Percentiles rank a stretch among this genome's conserved stretches.
Evolutionary conservation across 2,329 filamentous ascomycete genomes (phyloP).

Genomic region (Fusarium sp.): DNA sequence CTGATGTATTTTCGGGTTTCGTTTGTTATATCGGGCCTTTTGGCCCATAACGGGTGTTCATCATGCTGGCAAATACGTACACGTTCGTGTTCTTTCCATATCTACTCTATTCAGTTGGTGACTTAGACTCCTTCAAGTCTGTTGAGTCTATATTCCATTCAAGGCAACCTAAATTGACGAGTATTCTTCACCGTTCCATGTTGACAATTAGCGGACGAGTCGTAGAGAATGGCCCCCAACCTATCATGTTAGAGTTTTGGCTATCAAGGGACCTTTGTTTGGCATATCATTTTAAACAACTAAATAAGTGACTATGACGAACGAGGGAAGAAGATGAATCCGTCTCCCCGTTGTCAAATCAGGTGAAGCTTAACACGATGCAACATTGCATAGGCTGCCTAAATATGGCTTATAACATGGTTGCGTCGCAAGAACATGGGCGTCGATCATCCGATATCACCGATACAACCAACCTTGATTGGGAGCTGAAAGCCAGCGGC

Average conservation of each 20-base stretch:
- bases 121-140: too few species aligned
- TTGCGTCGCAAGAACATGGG: constrained; percentile 24
- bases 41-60: too few species aligned
- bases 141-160: not conserved
- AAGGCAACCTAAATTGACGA: not conserved
- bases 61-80: too few species aligned
- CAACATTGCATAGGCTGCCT: constrained; percentile 33
- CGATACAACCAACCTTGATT: not conserved
- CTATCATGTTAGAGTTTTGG: constrained; percentile 35
- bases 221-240: constrained; percentile 22
- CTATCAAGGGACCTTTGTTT: constrained; percentile 39
- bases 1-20: not conserved
- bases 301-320: constrained; percentile 24
- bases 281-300: constrained; percentile 5
- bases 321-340: not conserved
- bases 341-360: constrained; percentile 1
- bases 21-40: too few species aligned
- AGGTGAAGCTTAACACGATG: constrained; percentile 9
- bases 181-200: not conserved
- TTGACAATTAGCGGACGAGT: constrained; percentile 13
- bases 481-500: constrained; percentile 1
- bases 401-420: constrained; percentile 29
- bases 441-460: constrained; percentile 29
- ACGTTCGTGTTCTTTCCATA: too few species aligned
- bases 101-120: too few species aligned